Base-by-base conservation (phyloP, 2,329 filamentous ascomycete genomes). In the Penicillium corylophilum region DNA sequence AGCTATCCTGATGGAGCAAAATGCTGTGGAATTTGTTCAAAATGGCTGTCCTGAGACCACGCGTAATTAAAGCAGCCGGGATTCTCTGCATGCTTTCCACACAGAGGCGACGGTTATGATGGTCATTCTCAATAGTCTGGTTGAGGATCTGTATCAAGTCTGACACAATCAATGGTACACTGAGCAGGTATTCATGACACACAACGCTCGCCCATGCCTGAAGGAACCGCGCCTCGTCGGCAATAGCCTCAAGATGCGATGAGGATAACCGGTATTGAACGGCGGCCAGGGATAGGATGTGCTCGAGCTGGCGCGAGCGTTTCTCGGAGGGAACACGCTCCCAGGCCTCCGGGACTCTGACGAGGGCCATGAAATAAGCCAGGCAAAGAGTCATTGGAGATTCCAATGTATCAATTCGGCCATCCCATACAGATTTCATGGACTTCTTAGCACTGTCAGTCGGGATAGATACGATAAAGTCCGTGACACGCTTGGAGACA, bases 171-270 rank as follows among this genome's bases (percentile, higher is more conserved):
- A 52, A 56, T 20, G 70, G 64, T 7, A 64, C 60, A 29, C 65
- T 65, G 20, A 73, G 63, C 20, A 74, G 61, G 50, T 73, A 74
- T 39, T 74, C 71, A 42, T 72, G 66, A 20, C 71, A 74, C 6
- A 68, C 64, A 28, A 74, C 59, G 36, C 64, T 64, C 26, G 64
- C 59, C 73, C 72, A 75, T 16, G 70, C 62, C 44, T 74, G 69
- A 23, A 70, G 56, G 44, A 74, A 68, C 29, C 62, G 63, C 20
- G 66, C 60, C 44, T 64, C 56, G 20, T 63, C 55, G 1, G 64
- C 50, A 10, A 57, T 48, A 13, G 54, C 62, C 33, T 71, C 67
- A 16, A 72, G 44, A 22, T 56, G 54, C 6, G 63, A 57, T 0
- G 63, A 57, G 0, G 62, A 58, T 12, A 55, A 52, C 16, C 53